Evolutionary conservation across 2,329 filamentous ascomycete species (phyloP), one percentile per base, ranked within the genome.

Genomic region (Fusarium humuli): DNA sequence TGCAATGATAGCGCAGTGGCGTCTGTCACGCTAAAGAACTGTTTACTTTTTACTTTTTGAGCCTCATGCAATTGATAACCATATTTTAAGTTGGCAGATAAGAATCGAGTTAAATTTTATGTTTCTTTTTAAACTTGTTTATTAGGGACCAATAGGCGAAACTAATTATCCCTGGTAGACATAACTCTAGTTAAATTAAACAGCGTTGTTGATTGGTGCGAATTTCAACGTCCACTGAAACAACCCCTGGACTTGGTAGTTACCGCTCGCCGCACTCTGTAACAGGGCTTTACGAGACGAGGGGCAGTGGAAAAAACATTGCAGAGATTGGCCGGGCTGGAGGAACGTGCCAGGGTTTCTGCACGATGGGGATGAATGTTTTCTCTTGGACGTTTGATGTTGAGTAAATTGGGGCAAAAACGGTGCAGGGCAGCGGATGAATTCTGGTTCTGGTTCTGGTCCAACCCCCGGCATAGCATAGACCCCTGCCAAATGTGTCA

Each of bases 81-180:
- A 27, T 7, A 4, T 7, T 40, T 3, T 16, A 3, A 41, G 18
- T 12, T 20, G 22, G 7, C 7, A 41, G 23, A 27, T 12, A 12
- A 13, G 10, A 4, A 52, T 52, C 11, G 16, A 41, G 49, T 52
- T 52, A 41, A 23, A 27, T 27, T 41, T 52, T 41, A 52, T 52
- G 59, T 58, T 61, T 61, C 32, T 61, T 61, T 61, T 61, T 63
- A 63, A 63, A 30, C 58, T 63, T 63, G 61, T 63, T 63, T 63
- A 23, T 61, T 40, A 34, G 18, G 4, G 14, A 29, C 20, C 13
- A 6, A 18, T 42, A 41, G 41, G 37, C 58, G 48, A 63, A 27
- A 46, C 42, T 47, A 25, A 37, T 6, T n/a, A 49, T 20, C 30
- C 40, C 25, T 53, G 47, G 32, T 16, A 57, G 34, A 6, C 14